Percentiles rank a stretch among this genome's conserved stretches.
Conservation (phyloP, 768 basidiomycete genomes). For the Suillus hirtellus region DNA sequence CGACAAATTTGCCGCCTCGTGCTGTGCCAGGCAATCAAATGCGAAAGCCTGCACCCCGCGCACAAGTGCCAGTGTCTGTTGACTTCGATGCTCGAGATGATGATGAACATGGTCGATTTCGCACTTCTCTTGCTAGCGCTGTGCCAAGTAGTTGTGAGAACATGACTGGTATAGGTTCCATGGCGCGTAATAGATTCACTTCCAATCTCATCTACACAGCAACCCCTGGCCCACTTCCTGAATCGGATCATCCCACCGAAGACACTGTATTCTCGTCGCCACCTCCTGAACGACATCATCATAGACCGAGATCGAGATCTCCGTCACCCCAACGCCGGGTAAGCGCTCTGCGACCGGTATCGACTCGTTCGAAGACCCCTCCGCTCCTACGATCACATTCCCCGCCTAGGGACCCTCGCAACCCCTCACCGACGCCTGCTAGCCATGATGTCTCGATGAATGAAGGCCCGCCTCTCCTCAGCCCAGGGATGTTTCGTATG, state of each 20-base stretch:
- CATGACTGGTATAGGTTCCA: constrained; percentile 67
- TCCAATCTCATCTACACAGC: constrained; percentile 21
- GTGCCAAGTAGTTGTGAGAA: constrained; percentile 53
- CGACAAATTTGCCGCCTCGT: constrained; percentile 23
- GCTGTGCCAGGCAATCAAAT: constrained; percentile 40
- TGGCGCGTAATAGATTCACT: constrained; percentile 27
- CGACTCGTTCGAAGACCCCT: constrained; percentile 41
- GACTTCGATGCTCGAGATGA: constrained; percentile 40
- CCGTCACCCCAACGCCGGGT: constrained; percentile 26
- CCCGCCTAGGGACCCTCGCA: constrained; percentile 25
- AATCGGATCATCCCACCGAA: constrained; percentile 19
- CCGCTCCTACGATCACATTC: constrained; percentile 37
- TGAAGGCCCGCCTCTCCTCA: constrained; percentile 44
- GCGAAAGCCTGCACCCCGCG: constrained; percentile 64
- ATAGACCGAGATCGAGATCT: constrained; percentile 22
- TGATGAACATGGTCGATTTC: constrained; percentile 35
- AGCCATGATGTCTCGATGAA: constrained; percentile 20
- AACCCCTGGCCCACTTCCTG: constrained; percentile 15
- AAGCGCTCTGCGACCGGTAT: constrained; percentile 34
- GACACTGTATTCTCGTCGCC: constrained; percentile 14
- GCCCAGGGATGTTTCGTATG: constrained; percentile 52
- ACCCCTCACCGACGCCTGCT: constrained; percentile 22
- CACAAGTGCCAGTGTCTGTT: constrained; percentile 62
- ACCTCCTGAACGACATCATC: constrained; percentile 19
- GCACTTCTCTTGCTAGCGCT: constrained; percentile 53